Conservation (phyloP, 306 rosid species). For the Cucumis cinereus region DNA sequence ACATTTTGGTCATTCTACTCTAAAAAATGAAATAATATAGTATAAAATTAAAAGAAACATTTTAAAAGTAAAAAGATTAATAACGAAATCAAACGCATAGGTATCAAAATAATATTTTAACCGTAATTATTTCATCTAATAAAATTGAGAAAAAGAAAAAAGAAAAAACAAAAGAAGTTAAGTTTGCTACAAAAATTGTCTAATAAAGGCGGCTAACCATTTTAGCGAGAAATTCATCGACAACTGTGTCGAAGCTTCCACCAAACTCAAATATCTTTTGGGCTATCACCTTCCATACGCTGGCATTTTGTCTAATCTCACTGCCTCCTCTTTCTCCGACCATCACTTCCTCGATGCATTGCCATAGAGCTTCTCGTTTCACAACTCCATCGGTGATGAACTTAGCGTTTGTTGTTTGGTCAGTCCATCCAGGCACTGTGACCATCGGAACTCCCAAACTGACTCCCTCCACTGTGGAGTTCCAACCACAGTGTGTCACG, state of each 20-base stretch:
- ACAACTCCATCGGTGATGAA: background rate
- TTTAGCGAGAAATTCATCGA: background rate
- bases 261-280: background rate
- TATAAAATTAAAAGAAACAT: too few species aligned
- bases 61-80: too few species aligned
- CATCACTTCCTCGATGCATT: background rate
- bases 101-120: too few species aligned
- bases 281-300: background rate
- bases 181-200: background rate
- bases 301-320: background rate
- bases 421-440: background rate
- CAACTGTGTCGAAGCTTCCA: background rate
- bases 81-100: too few species aligned
- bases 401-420: background rate
- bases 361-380: background rate
- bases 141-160: too few species aligned
- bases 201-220: background rate
- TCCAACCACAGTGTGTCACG: constrained; percentile 5
- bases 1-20: too few species aligned
- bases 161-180: too few species aligned
- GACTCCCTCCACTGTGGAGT: background rate
- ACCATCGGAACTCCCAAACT: constrained; percentile 3
- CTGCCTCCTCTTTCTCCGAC: background rate
- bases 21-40: too few species aligned
- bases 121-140: background rate